Percentiles rank a stretch among this genome's conserved stretches.
Evolutionary conservation across 805 yeast genomes (phyloP).

Genomic region (Zygoascus ofunaensis): DNA sequence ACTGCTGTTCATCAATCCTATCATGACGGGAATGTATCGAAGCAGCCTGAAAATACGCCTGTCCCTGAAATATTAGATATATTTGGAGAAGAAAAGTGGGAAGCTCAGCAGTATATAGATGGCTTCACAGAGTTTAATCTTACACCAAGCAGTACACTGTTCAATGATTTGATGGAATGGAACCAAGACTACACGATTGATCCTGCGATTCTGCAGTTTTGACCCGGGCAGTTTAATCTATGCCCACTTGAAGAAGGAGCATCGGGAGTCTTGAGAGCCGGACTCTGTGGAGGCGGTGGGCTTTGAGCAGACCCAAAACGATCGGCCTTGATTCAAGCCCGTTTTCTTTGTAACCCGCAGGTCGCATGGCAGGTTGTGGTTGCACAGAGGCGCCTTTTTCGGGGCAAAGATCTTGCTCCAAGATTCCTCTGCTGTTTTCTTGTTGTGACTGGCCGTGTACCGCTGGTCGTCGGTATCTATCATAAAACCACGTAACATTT

Average conservation of each 20-base stretch:
- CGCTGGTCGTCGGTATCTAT: no score
- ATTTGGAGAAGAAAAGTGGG: no score
- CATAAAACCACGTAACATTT: no score
- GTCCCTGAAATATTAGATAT: no score
- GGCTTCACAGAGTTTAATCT: no score
- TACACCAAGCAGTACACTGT: no score
- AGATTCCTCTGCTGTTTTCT: not conserved
- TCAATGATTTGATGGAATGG: not conserved
- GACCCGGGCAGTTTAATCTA: not conserved
- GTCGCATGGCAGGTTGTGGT: slow-evolving; percentile 29
- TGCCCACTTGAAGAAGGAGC: slow-evolving; percentile 30
- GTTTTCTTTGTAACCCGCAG: slow-evolving; percentile 24
- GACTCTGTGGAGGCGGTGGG: slow-evolving; percentile 21
- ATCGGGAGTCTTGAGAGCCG: slow-evolving; percentile 16
- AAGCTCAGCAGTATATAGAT: no score
- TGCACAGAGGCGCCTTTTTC: slow-evolving; percentile 23
- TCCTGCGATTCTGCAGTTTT: not conserved
- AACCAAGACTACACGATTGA: not conserved
- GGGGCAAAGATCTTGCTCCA: slow-evolving; percentile 20
- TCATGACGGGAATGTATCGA: no score
- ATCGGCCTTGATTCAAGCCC: slow-evolving; percentile 31
- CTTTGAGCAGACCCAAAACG: slow-evolving; percentile 32
- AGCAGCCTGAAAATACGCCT: no score
- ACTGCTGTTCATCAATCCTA: no score
- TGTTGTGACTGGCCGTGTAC: no score